Evolutionary conservation across 2,329 filamentous ascomycete species (phyloP).

Genomic region (Mariannaea sp.): DNA sequence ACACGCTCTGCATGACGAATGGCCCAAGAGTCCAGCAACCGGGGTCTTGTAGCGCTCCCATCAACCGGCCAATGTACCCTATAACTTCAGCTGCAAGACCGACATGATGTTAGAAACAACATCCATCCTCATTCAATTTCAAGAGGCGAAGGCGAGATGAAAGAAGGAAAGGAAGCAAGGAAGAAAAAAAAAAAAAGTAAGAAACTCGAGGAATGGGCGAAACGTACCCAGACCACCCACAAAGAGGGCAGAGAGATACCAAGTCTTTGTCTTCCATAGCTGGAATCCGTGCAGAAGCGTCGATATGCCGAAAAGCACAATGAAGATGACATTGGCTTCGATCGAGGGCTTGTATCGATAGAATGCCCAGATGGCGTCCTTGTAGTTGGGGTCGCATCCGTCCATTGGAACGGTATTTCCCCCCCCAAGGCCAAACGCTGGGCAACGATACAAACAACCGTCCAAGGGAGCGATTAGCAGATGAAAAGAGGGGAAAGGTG

Average conservation of each 20-base stretch:
- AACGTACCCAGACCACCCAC: conserved; percentile 31
- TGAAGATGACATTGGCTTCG: conserved; percentile 29
- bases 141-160: no score
- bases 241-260: conserved; percentile 35
- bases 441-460: no score
- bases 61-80: conserved; percentile 53
- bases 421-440: no score
- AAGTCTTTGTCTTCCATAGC: conserved; percentile 33
- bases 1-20: conserved; percentile 48
- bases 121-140: no score
- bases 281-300: conserved; percentile 33
- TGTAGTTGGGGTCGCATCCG: conserved; percentile 30
- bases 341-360: conserved; percentile 35
- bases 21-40: conserved; percentile 43
- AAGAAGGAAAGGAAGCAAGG: no score
- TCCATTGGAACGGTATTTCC: conserved; percentile 17
- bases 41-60: conserved; percentile 47
- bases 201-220: background rate
- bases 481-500: background rate
- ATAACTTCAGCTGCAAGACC: conserved; percentile 31
- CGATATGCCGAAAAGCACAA: conserved; percentile 31
- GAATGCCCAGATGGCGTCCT: conserved; percentile 31
- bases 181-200: no score
- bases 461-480: background rate
- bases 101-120: background rate